These are phyloP conservation scores for Lichtheimia hyalospora DNA, from an alignment of 371 early-diverging fungal species.

Conservation along the genomic window DNA sequence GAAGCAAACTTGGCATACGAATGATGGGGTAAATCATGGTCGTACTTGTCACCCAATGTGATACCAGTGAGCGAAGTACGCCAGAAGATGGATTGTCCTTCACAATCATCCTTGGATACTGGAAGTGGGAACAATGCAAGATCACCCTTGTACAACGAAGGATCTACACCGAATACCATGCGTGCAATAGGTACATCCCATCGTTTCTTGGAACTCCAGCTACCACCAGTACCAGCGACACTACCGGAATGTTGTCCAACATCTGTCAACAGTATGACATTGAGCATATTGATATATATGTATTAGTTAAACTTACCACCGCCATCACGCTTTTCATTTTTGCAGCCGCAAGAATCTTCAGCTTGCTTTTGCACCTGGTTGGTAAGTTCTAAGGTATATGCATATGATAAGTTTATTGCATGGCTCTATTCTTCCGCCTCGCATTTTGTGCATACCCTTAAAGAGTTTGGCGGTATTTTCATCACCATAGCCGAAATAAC, in stretches of 20 bases:
- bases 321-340: not conserved
- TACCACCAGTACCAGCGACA: not conserved
- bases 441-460: not conserved
- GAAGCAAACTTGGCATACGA: slow-evolving; percentile 6
- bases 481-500: slow-evolving; percentile 2
- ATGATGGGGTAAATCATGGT: not conserved
- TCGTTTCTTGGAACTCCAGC: not conserved
- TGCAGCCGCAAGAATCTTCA: not conserved
- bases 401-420: not conserved
- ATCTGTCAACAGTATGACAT: no score
- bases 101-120: not conserved
- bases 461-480: not conserved
- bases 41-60: not conserved
- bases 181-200: not conserved
- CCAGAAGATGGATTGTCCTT: slow-evolving; percentile 4
- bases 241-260: not conserved
- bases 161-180: not conserved
- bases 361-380: not conserved
- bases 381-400: not conserved
- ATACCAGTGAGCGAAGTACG: slow-evolving; percentile 1
- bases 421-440: not conserved
- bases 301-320: not conserved
- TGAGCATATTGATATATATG: no score
- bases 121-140: not conserved
- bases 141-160: not conserved